Percentiles rank a stretch among this genome's conserved stretches.
Conservation (phyloP, 495 filamentous ascomycete genomes). For the Aspergillus egyptiacus region DNA sequence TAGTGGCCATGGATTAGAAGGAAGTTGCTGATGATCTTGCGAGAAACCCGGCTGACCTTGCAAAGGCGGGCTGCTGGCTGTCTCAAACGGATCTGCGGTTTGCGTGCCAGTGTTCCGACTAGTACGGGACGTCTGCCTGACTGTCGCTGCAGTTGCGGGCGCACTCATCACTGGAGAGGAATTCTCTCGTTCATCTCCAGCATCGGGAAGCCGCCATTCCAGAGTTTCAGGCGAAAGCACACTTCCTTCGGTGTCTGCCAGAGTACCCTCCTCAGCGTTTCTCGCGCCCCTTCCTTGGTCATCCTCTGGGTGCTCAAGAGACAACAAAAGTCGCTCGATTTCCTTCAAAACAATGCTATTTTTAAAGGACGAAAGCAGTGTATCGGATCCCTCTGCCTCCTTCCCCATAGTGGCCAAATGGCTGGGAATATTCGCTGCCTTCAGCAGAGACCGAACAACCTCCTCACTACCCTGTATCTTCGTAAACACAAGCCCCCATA, state of each 20-base stretch:
- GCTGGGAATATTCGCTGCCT: slow-evolving; percentile 34
- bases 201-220: slow-evolving; percentile 37
- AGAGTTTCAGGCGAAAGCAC: slow-evolving; percentile 32
- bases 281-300: slow-evolving; percentile 22
- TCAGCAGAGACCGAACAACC: slow-evolving; percentile 38
- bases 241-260: slow-evolving; percentile 30
- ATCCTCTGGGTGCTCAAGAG: slow-evolving; percentile 39
- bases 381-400: slow-evolving; percentile 39
- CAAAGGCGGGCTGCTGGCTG: not conserved
- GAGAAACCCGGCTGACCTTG: not conserved
- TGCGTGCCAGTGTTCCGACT: slow-evolving; percentile 29
- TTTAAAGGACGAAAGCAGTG: slow-evolving; percentile 48
- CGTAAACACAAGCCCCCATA: slow-evolving; percentile 39
- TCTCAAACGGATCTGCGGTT: slow-evolving; percentile 4
- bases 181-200: slow-evolving; percentile 19
- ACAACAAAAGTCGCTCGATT: slow-evolving; percentile 47
- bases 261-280: slow-evolving; percentile 28
- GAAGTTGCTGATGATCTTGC: slow-evolving; percentile 25
- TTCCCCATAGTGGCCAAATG: slow-evolving; percentile 41
- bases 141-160: slow-evolving; percentile 19
- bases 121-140: slow-evolving; percentile 13
- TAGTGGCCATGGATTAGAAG: slow-evolving; percentile 49
- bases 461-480: slow-evolving; percentile 42
- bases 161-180: slow-evolving; percentile 31
- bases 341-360: slow-evolving; percentile 47